Evolutionary conservation across 129 eudicot species (phyloP).

Genomic region (Flaveria sonorensis): DNA sequence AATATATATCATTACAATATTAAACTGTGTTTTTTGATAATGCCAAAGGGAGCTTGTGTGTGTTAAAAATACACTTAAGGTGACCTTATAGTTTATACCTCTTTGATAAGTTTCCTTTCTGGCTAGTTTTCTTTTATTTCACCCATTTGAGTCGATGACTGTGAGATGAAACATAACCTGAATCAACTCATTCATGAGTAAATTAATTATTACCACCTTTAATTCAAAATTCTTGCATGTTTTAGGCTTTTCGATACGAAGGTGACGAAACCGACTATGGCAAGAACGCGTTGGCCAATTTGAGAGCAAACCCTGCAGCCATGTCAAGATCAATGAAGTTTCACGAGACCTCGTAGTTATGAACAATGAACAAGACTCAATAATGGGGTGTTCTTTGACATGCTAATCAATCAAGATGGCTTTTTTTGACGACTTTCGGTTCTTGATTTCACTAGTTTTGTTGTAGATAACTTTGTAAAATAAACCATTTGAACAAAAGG

Average conservation of each 20-base stretch:
- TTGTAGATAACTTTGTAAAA: constrained; percentile 13
- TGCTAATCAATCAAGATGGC: neutral
- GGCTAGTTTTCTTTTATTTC: neutral
- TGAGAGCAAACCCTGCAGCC: constrained; percentile 46
- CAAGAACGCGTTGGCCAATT: constrained; percentile 34
- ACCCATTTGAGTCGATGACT: neutral
- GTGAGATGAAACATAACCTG: neutral
- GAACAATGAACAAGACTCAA: constrained; percentile 9
- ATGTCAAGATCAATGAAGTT: constrained; percentile 40
- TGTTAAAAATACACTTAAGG: neutral
- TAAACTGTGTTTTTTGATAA: neutral
- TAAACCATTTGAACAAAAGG: constrained; percentile 21
- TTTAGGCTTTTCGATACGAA: constrained; percentile 27
- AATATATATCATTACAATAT: neutral
- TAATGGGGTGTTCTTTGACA: constrained; percentile 14
- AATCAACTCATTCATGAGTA: neutral
- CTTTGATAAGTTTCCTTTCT: neutral
- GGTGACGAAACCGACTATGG: constrained; percentile 31
- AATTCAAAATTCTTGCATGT: neutral
- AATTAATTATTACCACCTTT: neutral
- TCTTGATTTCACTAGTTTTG: constrained; percentile 18
- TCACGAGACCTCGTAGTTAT: constrained; percentile 34
- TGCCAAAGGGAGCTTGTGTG: neutral
- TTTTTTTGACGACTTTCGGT: constrained; percentile 23
- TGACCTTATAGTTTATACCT: neutral